Evolutionary conservation across 208 protist genomes (phyloP), one percentile per base, ranked within the genome.

Genomic region (Borovskyia barvae): DNA sequence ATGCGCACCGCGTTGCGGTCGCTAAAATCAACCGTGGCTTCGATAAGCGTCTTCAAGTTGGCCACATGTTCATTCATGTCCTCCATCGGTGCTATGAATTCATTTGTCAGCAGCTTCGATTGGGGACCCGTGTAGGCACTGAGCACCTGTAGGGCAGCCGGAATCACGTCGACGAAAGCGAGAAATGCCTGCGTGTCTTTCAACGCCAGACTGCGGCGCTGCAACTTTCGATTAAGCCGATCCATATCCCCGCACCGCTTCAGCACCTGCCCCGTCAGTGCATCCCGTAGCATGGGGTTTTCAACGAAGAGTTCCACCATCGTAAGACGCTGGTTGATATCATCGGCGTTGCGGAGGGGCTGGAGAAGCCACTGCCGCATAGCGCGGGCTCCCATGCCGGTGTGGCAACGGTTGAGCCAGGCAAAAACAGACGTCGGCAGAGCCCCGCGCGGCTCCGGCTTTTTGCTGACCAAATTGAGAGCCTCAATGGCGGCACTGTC

Each of bases 321-420:
- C 39, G 96, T 82, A 5, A 94, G 87, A 35, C 98, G 85, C 66
- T 92, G 74, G 39, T 88, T 80, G 63, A 99, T 99, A 26, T 95
- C 82, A 1, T 92, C 83, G 1, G 74, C 59, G 50, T 94, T 86
- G 17, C 97, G 75, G 14, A 99, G 71, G 7, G 98, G 98, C 87
- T 99, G 97, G 40, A 97, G 96, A 24, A 99, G 77, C 97, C 97
- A 99, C 72, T 98, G 91, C 14, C 88, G 73, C 68, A 99, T 89
- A 53, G 87, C 69, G n/a, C 98, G 83, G 12, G 94, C 72, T 2
- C 98, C 98, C 89, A 99, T 98, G 3, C 88, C 83, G 7, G 98
- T 99, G 26, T 71, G 48, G 67, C 97, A 99, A n/a, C 95, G 80
- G 71, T 99, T 98, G 14, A 99, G 78, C 71, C 98, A 86, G 6